These are phyloP conservation scores for Aspergillus biplanus DNA, from an alignment of 495 filamentous ascomycete genomes.

Conservation along the genomic window DNA sequence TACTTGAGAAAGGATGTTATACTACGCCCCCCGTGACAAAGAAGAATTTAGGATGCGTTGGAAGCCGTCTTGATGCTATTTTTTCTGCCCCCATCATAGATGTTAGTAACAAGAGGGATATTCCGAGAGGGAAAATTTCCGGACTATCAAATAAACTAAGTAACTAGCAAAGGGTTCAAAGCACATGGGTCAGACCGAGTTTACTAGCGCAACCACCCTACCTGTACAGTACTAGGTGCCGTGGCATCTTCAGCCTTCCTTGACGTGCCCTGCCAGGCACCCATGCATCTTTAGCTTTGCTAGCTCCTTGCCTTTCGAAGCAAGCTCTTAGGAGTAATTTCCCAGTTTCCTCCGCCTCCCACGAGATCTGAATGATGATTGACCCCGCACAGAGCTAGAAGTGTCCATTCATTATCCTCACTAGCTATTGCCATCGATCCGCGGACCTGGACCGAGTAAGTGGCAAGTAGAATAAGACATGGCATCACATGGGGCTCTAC, in stretches of 20 bases:
- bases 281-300: not conserved
- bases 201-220: not conserved
- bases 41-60: too few relatives aligned
- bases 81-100: too few relatives aligned
- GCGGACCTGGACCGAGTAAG: slow-evolving; percentile 1
- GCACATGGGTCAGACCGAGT: too few relatives aligned
- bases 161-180: too few relatives aligned
- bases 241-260: too few relatives aligned
- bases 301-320: not conserved
- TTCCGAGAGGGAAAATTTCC: too few relatives aligned
- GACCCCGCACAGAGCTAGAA: not conserved
- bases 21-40: too few relatives aligned
- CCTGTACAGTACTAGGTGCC: too few relatives aligned
- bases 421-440: not conserved
- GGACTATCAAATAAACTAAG: too few relatives aligned
- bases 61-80: too few relatives aligned
- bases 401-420: not conserved
- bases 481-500: slow-evolving; percentile 4
- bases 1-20: too few relatives aligned
- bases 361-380: not conserved
- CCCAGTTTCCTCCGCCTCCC: not conserved
- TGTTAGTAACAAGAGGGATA: too few relatives aligned
- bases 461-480: not conserved
- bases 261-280: not conserved
- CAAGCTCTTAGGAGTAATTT: not conserved